Evolutionary conservation across 2,329 filamentous ascomycete species (phyloP).

Genomic region (Diatrype stigma): DNA sequence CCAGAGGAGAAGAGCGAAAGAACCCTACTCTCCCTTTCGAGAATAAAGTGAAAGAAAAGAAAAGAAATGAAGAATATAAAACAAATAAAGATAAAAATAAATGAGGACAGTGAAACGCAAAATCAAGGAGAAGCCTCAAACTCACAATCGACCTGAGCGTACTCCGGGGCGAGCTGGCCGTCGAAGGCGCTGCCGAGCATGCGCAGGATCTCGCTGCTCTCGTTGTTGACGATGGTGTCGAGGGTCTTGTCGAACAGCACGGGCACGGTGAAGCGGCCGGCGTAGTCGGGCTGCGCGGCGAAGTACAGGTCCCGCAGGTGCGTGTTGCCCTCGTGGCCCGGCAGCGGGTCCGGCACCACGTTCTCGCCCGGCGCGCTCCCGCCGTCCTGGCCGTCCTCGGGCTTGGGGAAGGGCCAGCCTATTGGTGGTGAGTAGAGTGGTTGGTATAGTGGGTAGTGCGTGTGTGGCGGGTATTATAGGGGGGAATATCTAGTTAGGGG

Average conservation of each 20-base stretch:
- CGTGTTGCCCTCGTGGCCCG: conserved; percentile 64
- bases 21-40: no score
- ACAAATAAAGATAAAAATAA: no score
- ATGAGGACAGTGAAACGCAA: no score
- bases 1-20: no score
- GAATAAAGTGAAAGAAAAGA: neutral
- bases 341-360: conserved; percentile 63
- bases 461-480: neutral
- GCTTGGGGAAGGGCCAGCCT: conserved; percentile 80
- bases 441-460: neutral
- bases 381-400: conserved; percentile 55
- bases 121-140: no score
- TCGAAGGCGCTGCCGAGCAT: conserved; percentile 87
- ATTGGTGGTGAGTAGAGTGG: conserved; percentile 11
- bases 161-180: conserved; percentile 56
- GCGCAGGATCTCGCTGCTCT: conserved; percentile 87
- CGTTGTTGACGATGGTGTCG: conserved; percentile 81
- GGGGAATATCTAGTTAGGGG: no score
- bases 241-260: conserved; percentile 77
- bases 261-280: conserved; percentile 81
- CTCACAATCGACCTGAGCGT: conserved; percentile 41
- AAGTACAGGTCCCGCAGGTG: conserved; percentile 80
- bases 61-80: neutral
- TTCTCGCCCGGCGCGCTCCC: conserved; percentile 54
- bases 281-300: conserved; percentile 64